A percentile compares a stretch with the other conserved stretches of the same genome.
These are phyloP conservation scores for Lentinula guzmanii DNA, from an alignment of 768 basidiomycete genomes.

Conservation along the genomic window DNA sequence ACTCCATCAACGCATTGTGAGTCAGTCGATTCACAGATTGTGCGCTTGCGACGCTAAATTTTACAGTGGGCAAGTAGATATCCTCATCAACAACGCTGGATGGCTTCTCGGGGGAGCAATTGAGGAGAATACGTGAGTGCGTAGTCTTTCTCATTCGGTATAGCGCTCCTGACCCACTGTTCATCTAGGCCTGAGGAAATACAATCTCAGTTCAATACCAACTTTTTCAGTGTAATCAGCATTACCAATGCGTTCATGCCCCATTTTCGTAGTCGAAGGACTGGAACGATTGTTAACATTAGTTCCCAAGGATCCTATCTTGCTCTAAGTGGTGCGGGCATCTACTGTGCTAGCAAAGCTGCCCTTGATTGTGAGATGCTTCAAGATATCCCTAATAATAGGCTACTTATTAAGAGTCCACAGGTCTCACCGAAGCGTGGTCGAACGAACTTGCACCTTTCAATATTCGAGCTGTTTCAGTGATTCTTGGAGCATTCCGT, in stretches of 20 bases:
- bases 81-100: conserved; percentile 20
- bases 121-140: conserved; percentile 8
- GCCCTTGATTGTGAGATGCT: conserved; percentile 10
- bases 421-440: conserved; percentile 4
- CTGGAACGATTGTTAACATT: conserved; percentile 14
- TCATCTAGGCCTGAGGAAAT: conserved; percentile 5
- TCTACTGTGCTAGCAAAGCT: conserved; percentile 15
- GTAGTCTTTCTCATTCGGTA: not conserved
- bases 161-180: not conserved
- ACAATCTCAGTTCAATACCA: conserved; percentile 17
- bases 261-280: conserved; percentile 13
- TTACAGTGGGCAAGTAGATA: conserved; percentile 18
- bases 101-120: conserved; percentile 12
- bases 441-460: conserved; percentile 2
- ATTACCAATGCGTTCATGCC: conserved; percentile 21
- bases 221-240: conserved; percentile 21
- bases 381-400: not conserved
- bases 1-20: conserved; percentile 14
- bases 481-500: conserved; percentile 11
- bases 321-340: conserved; percentile 7
- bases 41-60: not conserved
- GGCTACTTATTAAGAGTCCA: not conserved
- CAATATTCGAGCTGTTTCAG: conserved; percentile 6
- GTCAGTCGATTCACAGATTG: not conserved
- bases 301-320: conserved; percentile 10